Evolutionary conservation across 768 basidiomycete species (phyloP), one percentile per base, ranked within the genome.

Genomic region (Wakefieldia striispora): DNA sequence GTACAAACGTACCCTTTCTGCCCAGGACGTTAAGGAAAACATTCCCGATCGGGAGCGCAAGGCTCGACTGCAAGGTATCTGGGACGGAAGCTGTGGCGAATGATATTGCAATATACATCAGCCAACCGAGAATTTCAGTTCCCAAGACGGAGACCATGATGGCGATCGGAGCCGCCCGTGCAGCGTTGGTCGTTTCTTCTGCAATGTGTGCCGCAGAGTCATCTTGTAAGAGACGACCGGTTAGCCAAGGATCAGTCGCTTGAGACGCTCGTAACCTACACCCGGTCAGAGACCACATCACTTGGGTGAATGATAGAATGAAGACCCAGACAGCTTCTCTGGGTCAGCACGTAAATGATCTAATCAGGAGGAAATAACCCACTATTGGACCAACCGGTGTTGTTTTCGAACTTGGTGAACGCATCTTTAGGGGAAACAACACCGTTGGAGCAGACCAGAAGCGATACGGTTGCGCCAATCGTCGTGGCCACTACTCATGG

Each of bases 171-270:
- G 72, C 75, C 10, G 73, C 72, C 23, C 64, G 60, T 5, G 74
- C 70, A n/a, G 73, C 73, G 35, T 72, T 71, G 7, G 74, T 61
- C 0, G 69, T 72, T 63, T 78, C 74, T 51, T 76, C 75, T 4
- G 76, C 67, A 16, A 78, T 73, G 47, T 76, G 75, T 7, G 70
- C 76, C 11, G 73, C 75, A 23, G 75, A 78, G 54, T 78, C 75
- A 31, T 76, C 75, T 77, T 55, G 11, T 27, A 21, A 41, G 20
- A 45, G 23, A 40, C 8, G 16, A 23, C 29, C 3, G 21, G 12
- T 41, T 12, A 36, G 35, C 17, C n/a, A 26, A 10, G 10, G 34
- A 26, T 26, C 7, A 13, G 19, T 8, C 16, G 4, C 12, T 24
- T n/a, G 16, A 19, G 12, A 40, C 6, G 26, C 10, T 6, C 6